phyloP scores from a whole-genome alignment of 768 basidiomycete genomes.

The Tricholoma sp. region DNA sequence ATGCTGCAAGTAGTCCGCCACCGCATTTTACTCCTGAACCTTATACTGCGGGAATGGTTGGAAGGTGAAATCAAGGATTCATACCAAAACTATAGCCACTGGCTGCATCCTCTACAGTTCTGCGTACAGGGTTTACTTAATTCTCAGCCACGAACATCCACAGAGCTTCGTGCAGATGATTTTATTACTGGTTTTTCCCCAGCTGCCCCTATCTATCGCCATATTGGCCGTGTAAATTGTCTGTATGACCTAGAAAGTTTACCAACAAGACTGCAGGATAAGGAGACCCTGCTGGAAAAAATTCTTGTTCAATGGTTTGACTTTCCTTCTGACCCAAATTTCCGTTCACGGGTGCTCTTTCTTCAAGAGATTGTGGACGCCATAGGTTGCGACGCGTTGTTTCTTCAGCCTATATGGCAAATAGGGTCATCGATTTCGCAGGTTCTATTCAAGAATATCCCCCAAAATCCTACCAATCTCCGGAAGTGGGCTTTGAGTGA shows the following conservation, averaged over 20 bases:
- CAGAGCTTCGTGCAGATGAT: neutral
- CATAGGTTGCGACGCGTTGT: neutral
- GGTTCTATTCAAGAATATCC: neutral
- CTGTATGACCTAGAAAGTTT: neutral
- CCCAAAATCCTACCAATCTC: neutral
- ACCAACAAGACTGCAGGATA: neutral
- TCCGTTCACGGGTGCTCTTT: neutral
- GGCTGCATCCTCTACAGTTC: neutral
- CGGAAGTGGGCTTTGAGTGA: neutral
- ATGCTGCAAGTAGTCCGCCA: neutral
- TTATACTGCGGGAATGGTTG: neutral
- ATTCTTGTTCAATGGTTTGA: neutral
- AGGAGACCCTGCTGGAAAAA: neutral
- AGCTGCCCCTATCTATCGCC: neutral
- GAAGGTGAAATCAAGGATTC: neutral
- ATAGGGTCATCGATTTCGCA: neutral
- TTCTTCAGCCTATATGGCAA: neutral
- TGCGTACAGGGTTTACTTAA: neutral
- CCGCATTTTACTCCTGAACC: neutral
- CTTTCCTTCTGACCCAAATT: neutral
- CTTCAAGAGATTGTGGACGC: neutral
- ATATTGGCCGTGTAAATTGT: neutral
- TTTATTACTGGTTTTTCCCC: neutral
- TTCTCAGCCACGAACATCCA: neutral
- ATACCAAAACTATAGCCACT: neutral